Evolutionary conservation across 1,284 basidiomycete genomes (phyloP).

Genomic region (Lignosus rhinocerotis): DNA sequence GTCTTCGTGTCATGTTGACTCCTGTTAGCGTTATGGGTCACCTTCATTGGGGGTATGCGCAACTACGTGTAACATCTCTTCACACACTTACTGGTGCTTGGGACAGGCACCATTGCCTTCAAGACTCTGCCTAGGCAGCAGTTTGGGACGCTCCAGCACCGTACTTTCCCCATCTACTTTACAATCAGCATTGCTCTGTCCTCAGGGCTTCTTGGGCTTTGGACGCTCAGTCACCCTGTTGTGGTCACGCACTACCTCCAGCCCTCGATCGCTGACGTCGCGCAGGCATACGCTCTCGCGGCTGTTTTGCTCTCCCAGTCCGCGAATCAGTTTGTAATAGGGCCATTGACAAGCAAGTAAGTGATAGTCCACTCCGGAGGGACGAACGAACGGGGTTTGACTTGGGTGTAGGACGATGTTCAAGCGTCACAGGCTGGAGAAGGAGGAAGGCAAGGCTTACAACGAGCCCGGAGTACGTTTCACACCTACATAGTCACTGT

Average conservation of each 20-base stretch:
- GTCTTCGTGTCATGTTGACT: not conserved
- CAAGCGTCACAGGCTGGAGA: slow-evolving; percentile 71
- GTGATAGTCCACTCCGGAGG: slow-evolving; percentile 24
- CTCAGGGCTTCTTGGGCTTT: slow-evolving; percentile 56
- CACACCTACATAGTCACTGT: not conserved
- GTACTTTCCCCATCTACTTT: slow-evolving; percentile 78
- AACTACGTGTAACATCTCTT: not conserved
- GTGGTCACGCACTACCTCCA: slow-evolving; percentile 50
- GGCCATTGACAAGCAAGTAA: slow-evolving; percentile 68
- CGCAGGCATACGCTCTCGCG: slow-evolving; percentile 67
- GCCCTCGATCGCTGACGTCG: slow-evolving; percentile 62
- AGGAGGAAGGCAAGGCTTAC: slow-evolving; percentile 70
- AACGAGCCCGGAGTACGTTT: slow-evolving; percentile 59
- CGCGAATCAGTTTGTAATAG: slow-evolving; percentile 59
- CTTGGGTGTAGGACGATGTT: slow-evolving; percentile 59
- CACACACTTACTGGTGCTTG: not conserved
- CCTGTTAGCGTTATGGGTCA: slow-evolving; percentile 58
- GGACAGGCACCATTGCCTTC: slow-evolving; percentile 57
- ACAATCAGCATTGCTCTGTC: slow-evolving; percentile 57
- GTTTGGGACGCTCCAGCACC: slow-evolving; percentile 77
- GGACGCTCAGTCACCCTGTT: slow-evolving; percentile 65
- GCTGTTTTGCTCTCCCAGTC: slow-evolving; percentile 51
- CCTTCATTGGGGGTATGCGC: slow-evolving; percentile 61
- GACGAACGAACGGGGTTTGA: not conserved
- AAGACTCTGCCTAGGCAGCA: slow-evolving; percentile 66